Base-by-base conservation (phyloP, 805 yeast species). In the Saturnispora serradocipensis region DNA sequence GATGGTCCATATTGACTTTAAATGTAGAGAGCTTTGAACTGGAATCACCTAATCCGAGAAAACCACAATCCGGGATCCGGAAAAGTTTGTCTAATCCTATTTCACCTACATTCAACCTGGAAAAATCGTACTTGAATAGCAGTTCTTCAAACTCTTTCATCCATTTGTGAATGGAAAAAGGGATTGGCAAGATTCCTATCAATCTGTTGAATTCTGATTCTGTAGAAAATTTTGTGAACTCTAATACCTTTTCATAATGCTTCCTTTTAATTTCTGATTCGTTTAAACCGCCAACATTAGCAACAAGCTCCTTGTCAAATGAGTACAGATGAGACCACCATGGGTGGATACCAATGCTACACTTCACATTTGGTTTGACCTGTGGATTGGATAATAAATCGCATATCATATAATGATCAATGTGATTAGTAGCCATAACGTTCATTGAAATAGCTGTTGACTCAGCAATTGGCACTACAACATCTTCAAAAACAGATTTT, bases 31-130 rank as follows among this genome's bases (percentile, higher is more conserved):
- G 46, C 9, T 54, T 50, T 11, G 25, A 5, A 28, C 16, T 30
- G 1, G 22, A 8, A 18, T 5, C 24, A 11, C n/a, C 8, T 4
- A 43, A 24, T 5, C 82, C 82, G 52, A 69, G 70, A 60, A 64
- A 80, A 2, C 89, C 88, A 52, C 68, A 69, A 51, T 65, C 59
- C 2, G 95, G 95, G 4, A 90, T 64, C 36, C 86, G 66, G 61
- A 87, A 86, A 30, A 79, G 61, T 64, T 83, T 86, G 64, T 91
- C 99, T 2, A 93, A 68, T 0, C 99, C 99, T n/a, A 88, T 75
- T 59, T 91, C 99, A 0, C 99, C 99, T 9, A 91, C 72, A 11
- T 86, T 52, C 9, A 51, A n/a, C 4, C 27, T 25, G 5, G 18
- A 61, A 3, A 52, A 30, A 3, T 25, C 32, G 49, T 50, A 45